These are phyloP conservation scores for Solanum sitiens DNA, from an alignment of 257 asterid species.

Conservation along the genomic window DNA sequence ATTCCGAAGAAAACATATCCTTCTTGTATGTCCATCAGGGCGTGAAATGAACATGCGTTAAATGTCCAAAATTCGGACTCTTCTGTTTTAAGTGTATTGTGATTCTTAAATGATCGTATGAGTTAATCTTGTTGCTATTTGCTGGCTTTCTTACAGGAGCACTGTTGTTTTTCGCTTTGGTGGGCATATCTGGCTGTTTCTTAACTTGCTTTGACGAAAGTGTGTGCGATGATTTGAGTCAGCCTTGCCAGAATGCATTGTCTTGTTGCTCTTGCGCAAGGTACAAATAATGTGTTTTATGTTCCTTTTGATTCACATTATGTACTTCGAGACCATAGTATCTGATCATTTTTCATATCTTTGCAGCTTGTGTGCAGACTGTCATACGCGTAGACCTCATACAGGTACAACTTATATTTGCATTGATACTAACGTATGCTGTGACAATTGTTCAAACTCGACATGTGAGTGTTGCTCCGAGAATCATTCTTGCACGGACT, in stretches of 20 bases:
- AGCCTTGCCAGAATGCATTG: constrained; percentile 82
- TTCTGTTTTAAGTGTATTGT: not conserved
- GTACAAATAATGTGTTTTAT: constrained; percentile 21
- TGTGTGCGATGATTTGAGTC: constrained; percentile 86
- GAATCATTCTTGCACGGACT: constrained; percentile 34
- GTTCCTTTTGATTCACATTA: not conserved
- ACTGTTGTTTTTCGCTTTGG: constrained; percentile 66
- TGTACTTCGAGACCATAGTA: not conserved
- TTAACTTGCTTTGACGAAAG: constrained; percentile 88
- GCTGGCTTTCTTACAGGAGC: constrained; percentile 51
- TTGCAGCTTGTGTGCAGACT: constrained; percentile 82
- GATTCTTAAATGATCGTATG: not conserved
- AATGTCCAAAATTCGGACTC: not conserved
- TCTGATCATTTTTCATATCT: not conserved
- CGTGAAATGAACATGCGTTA: not conserved
- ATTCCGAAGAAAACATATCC: not conserved
- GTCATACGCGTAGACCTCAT: constrained; percentile 45
- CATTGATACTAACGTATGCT: constrained; percentile 88
- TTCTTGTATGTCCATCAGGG: not conserved
- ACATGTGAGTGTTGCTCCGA: not conserved
- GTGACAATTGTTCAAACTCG: constrained; percentile 46
- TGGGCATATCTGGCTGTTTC: constrained; percentile 90
- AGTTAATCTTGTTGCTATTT: not conserved
- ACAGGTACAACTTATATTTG: constrained; percentile 78
- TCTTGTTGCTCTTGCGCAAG: constrained; percentile 89